Evolutionary conservation across 768 basidiomycete species (phyloP).

Genomic region (Peribolospora kevripleyi): DNA sequence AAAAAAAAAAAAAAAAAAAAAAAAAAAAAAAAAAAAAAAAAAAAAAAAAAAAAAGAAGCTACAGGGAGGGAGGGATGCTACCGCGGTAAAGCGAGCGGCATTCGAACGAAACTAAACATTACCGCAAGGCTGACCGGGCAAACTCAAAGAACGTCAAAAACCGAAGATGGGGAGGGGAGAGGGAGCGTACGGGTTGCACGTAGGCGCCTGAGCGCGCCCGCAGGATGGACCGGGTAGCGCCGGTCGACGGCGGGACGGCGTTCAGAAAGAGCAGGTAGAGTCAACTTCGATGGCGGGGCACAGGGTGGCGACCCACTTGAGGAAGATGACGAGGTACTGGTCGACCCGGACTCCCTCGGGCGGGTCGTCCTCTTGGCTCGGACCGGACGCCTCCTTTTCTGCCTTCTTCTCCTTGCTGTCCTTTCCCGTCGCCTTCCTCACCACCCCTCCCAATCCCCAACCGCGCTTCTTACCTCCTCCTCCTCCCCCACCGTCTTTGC

Average conservation of each 20-base stretch:
- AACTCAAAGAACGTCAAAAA: neutral
- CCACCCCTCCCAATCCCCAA: slow-evolving; percentile 42
- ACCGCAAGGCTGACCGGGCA: too few species aligned
- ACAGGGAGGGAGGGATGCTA: neutral
- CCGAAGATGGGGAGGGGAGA: neutral
- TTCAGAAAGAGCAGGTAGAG: slow-evolving; percentile 39
- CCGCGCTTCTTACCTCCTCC: slow-evolving; percentile 16
- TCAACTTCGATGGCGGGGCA: slow-evolving; percentile 98
- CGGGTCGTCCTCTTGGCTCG: slow-evolving; percentile 36
- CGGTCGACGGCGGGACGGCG: neutral
- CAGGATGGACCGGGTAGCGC: neutral
- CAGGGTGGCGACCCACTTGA: slow-evolving; percentile 77
- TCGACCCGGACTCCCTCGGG: slow-evolving; percentile 85
- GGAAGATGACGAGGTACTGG: slow-evolving; percentile 84
- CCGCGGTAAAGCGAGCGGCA: too few species aligned
- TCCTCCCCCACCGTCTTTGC: slow-evolving; percentile 25
- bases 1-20: neutral
- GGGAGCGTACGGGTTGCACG: neutral
- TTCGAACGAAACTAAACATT: neutral
- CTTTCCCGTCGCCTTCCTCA: slow-evolving; percentile 47
- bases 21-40: neutral
- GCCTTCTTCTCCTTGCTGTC: slow-evolving; percentile 26
- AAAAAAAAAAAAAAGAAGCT: neutral
- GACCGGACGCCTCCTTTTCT: slow-evolving; percentile 21
- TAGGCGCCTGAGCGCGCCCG: neutral